A percentile compares a stretch with the other conserved stretches of the same genome.
Evolutionary conservation across 2,329 filamentous ascomycete species (phyloP).

Genomic region (Ceratocystis lukuohia): DNA sequence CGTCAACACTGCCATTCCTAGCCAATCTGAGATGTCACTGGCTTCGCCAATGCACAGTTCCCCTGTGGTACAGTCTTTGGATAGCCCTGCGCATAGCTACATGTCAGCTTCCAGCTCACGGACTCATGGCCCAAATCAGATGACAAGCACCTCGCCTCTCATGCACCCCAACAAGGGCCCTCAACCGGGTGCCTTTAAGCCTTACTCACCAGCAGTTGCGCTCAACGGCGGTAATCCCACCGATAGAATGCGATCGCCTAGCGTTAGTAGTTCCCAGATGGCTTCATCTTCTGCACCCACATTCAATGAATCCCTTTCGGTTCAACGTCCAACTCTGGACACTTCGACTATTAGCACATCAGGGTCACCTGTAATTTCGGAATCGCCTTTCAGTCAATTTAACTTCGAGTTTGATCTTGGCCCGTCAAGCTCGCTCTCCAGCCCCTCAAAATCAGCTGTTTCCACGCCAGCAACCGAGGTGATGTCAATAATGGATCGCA

Average conservation of each 20-base stretch:
- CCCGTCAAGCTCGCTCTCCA: neutral
- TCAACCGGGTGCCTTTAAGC: conserved; percentile 13
- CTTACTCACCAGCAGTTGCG: conserved; percentile 13
- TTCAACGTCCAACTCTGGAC: neutral
- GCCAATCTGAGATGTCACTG: neutral
- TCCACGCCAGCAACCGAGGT: conserved; percentile 1
- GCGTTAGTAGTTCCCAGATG: neutral
- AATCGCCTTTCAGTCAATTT: conserved; percentile 19
- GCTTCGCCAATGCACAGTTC: conserved; percentile 10
- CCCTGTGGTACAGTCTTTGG: neutral
- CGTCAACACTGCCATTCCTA: conserved; percentile 12
- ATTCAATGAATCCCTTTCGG: neutral
- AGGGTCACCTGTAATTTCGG: conserved; percentile 9
- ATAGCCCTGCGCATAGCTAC: conserved; percentile 4
- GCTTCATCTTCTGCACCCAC: neutral
- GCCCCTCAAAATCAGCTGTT: neutral
- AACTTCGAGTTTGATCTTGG: conserved; percentile 19
- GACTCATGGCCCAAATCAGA: neutral
- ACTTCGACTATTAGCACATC: neutral
- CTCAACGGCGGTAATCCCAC: neutral
- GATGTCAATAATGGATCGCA: conserved; percentile 3
- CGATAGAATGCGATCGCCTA: conserved; percentile 3
- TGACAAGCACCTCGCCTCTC: neutral
- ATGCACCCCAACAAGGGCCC: neutral
- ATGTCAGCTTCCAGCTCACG: conserved; percentile 7